Percentiles rank a stretch among this genome's conserved stretches.
Conservation (phyloP, 2,329 filamentous ascomycete genomes). For the Emmonsiellopsis sp. region DNA sequence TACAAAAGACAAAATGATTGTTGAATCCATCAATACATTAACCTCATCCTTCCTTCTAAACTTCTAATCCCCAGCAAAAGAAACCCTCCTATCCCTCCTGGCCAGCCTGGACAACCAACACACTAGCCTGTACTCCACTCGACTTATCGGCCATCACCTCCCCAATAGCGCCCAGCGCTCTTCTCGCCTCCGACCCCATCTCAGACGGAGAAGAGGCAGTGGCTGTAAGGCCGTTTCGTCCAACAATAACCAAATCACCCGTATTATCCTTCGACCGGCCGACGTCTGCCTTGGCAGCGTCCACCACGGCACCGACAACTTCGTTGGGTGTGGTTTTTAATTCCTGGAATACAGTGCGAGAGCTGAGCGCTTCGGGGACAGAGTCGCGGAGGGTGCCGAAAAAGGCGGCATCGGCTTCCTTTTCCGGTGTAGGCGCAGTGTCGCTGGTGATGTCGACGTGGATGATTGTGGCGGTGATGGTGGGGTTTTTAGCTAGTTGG, state of each 20-base stretch:
- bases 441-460: conserved; percentile 39
- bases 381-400: conserved; percentile 50
- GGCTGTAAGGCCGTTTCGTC: conserved; percentile 10
- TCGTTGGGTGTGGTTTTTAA: conserved; percentile 20
- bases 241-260: conserved; percentile 59
- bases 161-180: conserved; percentile 25
- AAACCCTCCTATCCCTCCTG: conserved; percentile 19
- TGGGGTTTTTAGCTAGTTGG: conserved; percentile 69
- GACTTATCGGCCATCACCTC: conserved; percentile 43
- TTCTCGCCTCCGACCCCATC: conserved; percentile 21
- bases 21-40: too few relatives aligned
- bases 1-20: too few relatives aligned
- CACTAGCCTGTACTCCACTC: conserved; percentile 52
- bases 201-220: conserved; percentile 25
- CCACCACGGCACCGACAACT: conserved; percentile 39
- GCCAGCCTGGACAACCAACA: conserved; percentile 59
- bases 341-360: conserved; percentile 48
- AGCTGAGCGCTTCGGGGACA: conserved; percentile 40
- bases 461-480: conserved; percentile 68
- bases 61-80: too few relatives aligned
- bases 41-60: too few relatives aligned
- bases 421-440: conserved; percentile 4
- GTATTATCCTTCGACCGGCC: conserved; percentile 54
- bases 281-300: conserved; percentile 49
- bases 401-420: conserved; percentile 43